A percentile compares a stretch with the other conserved stretches of the same genome.
phyloP scores from a whole-genome alignment of 345 rosid genomes.

The Eucalyptus lansdowneana region DNA sequence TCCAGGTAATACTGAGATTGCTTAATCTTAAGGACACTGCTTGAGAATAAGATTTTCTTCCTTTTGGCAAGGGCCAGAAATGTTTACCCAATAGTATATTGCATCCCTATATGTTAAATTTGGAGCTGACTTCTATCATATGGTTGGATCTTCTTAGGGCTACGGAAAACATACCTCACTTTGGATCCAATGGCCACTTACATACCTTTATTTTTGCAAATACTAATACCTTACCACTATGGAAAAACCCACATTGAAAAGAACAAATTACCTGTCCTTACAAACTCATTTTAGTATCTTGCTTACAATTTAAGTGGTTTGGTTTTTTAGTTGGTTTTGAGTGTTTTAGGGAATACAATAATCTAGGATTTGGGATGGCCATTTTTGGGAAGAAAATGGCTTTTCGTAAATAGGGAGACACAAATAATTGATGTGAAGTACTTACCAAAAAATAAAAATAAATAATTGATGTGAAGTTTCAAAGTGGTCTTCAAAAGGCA shows the following conservation, averaged over 20 bases:
- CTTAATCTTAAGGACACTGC: background rate
- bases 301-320: background rate
- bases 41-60: background rate
- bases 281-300: background rate
- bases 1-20: slow-evolving; percentile 54
- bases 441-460: too few relatives aligned
- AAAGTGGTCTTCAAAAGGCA: background rate
- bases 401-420: background rate
- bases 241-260: background rate
- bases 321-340: background rate
- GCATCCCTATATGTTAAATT: background rate
- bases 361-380: background rate
- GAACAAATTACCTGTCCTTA: background rate
- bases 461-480: background rate
- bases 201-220: background rate
- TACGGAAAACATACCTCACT: background rate
- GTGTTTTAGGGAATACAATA: background rate
- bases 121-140: background rate
- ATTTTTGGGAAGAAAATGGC: background rate
- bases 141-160: background rate
- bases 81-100: background rate
- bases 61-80: background rate
- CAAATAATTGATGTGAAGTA: background rate
- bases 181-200: background rate
- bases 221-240: background rate